A percentile compares a stretch with the other conserved stretches of the same genome.
phyloP scores from a whole-genome alignment of 331 rosid species.

The Erythrophleum ivorense region DNA sequence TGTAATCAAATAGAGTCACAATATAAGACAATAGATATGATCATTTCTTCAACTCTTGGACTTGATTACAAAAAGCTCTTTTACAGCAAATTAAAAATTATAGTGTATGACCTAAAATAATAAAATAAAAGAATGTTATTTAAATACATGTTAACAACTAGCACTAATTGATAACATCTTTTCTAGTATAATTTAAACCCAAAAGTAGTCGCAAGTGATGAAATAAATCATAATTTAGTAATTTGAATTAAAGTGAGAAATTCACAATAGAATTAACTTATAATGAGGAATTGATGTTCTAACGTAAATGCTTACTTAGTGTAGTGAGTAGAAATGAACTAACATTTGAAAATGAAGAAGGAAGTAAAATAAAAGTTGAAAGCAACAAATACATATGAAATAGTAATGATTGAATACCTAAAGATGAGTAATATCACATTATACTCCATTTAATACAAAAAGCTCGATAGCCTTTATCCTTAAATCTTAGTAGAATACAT shows the following conservation, averaged over 20 bases:
- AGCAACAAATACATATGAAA: background rate
- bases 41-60: too few species aligned
- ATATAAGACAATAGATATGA: too few species aligned
- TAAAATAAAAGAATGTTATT: too few species aligned
- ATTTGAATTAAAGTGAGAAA: conserved; percentile 1
- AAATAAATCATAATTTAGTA: conserved; percentile 35
- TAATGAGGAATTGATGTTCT: background rate
- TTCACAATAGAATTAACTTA: background rate
- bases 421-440: conserved; percentile 79
- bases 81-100: too few species aligned
- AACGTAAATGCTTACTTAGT: background rate
- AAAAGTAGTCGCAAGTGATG: conserved; percentile 49
- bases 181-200: conserved; percentile 46
- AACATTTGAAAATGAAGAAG: background rate
- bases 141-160: too few species aligned
- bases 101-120: too few species aligned
- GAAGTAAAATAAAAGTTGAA: background rate
- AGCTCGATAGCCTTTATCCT: conserved; percentile 62
- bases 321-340: background rate
- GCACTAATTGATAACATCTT: too few species aligned
- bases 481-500: conserved; percentile 51
- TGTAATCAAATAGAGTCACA: too few species aligned
- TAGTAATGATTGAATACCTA: conserved; percentile 53
- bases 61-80: too few species aligned
- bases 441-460: conserved; percentile 78